A percentile compares a stretch with the other conserved stretches of the same genome.
Evolutionary conservation across 129 eudicot genomes (phyloP).

Genomic region (Lonicera japonica): DNA sequence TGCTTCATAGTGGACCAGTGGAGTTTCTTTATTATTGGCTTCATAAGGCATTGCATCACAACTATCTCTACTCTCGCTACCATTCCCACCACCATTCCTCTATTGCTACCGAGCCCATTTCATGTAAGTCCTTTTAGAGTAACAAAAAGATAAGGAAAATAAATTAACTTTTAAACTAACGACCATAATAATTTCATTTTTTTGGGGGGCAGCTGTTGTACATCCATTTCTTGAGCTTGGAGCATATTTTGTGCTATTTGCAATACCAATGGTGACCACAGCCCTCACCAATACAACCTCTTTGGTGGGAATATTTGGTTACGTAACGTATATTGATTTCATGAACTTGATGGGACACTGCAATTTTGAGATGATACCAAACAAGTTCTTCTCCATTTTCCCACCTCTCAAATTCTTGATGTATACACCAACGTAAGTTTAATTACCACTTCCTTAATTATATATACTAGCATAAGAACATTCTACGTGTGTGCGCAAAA

Average conservation of each 20-base stretch:
- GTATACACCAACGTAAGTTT: slow-evolving; percentile 1
- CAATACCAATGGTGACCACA: background rate
- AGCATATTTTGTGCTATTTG: background rate
- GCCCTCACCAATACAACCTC: background rate
- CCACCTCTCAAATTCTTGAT: slow-evolving; percentile 1
- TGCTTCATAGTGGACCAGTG: slow-evolving; percentile 53
- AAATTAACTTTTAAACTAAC: no score
- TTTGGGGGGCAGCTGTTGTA: slow-evolving; percentile 1
- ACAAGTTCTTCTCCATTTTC: background rate
- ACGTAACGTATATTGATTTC: background rate
- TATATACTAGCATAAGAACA: no score
- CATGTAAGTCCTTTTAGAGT: no score
- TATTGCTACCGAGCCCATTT: slow-evolving; percentile 61
- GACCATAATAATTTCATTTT: background rate
- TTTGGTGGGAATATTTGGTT: background rate
- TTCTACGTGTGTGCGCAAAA: no score
- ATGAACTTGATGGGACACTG: slow-evolving; percentile 2
- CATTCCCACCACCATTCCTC: slow-evolving; percentile 81
- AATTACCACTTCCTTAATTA: background rate
- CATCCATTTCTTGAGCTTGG: background rate
- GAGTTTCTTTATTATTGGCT: slow-evolving; percentile 77
- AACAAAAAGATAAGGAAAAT: no score
- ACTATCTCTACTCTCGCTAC: slow-evolving; percentile 69
- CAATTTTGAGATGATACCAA: background rate
- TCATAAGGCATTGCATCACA: slow-evolving; percentile 75